Percentiles rank a stretch among this genome's conserved stretches.
phyloP scores from a whole-genome alignment of 306 rosid genomes.

The Lithocarpus polystachyus region DNA sequence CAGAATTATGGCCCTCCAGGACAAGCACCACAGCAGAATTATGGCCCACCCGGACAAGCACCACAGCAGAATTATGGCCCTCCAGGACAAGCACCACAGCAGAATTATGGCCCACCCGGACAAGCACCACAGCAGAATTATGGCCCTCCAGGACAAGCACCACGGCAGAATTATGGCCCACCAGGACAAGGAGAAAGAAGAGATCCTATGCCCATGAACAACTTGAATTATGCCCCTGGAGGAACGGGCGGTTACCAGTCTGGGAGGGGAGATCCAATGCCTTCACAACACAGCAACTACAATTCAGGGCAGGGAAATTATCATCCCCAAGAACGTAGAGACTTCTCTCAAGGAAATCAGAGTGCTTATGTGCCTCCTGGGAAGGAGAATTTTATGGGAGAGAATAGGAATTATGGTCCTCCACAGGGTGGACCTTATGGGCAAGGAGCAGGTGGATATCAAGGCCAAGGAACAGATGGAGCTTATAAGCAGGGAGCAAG shows the following conservation, averaged over 20 bases:
- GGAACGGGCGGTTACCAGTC: slow-evolving; percentile 37
- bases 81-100: slow-evolving; percentile 43
- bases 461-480: slow-evolving; percentile 22
- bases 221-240: slow-evolving; percentile 23
- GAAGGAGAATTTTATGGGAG: slow-evolving; percentile 39
- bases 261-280: slow-evolving; percentile 27
- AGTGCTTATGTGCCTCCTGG: slow-evolving; percentile 41
- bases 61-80: slow-evolving; percentile 16
- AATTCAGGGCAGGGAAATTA: slow-evolving; percentile 32
- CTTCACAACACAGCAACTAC: slow-evolving; percentile 52
- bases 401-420: slow-evolving; percentile 20
- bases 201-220: slow-evolving; percentile 31
- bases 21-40: slow-evolving; percentile 38
- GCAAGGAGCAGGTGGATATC: slow-evolving; percentile 29
- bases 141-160: slow-evolving; percentile 36
- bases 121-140: slow-evolving; percentile 31
- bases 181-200: slow-evolving; percentile 50
- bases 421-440: slow-evolving; percentile 27
- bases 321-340: slow-evolving; percentile 33
- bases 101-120: neutral
- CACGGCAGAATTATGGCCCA: slow-evolving; percentile 36
- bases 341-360: slow-evolving; percentile 48
- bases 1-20: slow-evolving; percentile 40
- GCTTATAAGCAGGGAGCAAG: slow-evolving; percentile 31
- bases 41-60: slow-evolving; percentile 24